Evolutionary conservation across 257 asterid genomes (phyloP), one percentile per base, ranked within the genome.

Genomic region (Petrea volubilis): DNA sequence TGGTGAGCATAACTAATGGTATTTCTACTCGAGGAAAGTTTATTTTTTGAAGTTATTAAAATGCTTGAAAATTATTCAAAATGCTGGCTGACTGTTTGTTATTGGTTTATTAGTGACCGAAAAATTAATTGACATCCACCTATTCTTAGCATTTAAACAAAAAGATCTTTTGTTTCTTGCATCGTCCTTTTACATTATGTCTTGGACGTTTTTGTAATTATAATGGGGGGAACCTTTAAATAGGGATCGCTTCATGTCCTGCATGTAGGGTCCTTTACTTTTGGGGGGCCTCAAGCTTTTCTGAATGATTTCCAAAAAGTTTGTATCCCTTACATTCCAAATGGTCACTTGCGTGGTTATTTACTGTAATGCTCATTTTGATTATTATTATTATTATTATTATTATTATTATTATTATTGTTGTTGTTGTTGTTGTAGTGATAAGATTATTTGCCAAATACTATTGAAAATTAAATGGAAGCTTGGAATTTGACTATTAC

Each of bases 171-270:
- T 33, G 12, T 24, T 44, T 55, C 41, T 33, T 62, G 47, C 58
- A 50, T 31, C 77, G 28, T 23, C 50, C 41, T 21, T 70, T 71
- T 55, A 10, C 34, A 24, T 71, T 14, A 24, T 55, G 49, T 55
- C 38, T 41, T 44, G 72, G 21, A 24, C n/a, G 5, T 28, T 55
- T 20, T 21, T n/a, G 25, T 28, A 15, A 44, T 44, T 49, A 57
- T 44, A 28, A n/a, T 61, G 4, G 55, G 69, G n/a, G n/a, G n/a
- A n/a, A n/a, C 43, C 43, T 60, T 27, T 56, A 27, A 36, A 24
- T 41, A 15, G 49, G n/a, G n/a, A n/a, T n/a, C 33, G 50, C 28
- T 49, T 23, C 41, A 20, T 34, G 41, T 43, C 18, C 20, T 69
- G 67, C 15, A 17, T 21, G 60, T 59, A 57, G 73, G 55, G 18